Percentiles rank a stretch among this genome's conserved stretches.
Evolutionary conservation across 2,329 filamentous ascomycete species (phyloP).

Genomic region (Hypomyces perniciosus): DNA sequence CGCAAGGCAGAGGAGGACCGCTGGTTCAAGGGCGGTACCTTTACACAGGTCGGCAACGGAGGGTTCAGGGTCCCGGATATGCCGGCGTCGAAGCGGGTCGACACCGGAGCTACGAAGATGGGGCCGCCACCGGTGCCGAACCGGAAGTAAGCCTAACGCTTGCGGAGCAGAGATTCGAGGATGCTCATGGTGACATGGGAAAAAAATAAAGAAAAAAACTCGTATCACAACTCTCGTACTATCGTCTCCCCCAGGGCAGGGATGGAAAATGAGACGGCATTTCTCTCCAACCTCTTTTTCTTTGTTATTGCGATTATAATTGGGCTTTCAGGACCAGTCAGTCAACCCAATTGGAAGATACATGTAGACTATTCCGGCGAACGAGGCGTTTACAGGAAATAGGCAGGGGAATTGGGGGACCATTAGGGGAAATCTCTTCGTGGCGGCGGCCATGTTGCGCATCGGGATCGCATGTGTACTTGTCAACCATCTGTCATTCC

Average conservation of each 20-base stretch:
- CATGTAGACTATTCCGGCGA: slow-evolving; percentile 3
- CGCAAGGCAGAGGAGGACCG: slow-evolving; percentile 89
- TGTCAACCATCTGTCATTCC: no score
- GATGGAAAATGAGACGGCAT: not conserved
- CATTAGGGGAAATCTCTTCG: not conserved
- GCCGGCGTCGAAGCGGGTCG: slow-evolving; percentile 65
- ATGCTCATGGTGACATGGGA: not conserved
- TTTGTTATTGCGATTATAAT: not conserved
- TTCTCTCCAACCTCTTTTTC: no score
- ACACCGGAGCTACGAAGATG: slow-evolving; percentile 32
- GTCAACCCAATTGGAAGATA: not conserved
- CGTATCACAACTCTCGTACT: no score
- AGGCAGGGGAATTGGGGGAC: no score
- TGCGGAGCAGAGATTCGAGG: not conserved
- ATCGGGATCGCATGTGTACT: not conserved
- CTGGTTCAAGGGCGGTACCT: slow-evolving; percentile 97
- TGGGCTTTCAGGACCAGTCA: not conserved
- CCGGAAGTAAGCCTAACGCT: slow-evolving; percentile 15
- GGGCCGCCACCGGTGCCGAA: slow-evolving; percentile 28
- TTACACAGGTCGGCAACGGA: slow-evolving; percentile 72
- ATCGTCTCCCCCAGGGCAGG: no score
- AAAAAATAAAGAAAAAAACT: not conserved
- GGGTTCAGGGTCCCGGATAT: slow-evolving; percentile 80
- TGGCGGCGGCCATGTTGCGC: not conserved
- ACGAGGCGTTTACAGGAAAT: slow-evolving; percentile 1